A percentile compares a stretch with the other conserved stretches of the same genome.
These are phyloP conservation scores for Daucus carota DNA, from an alignment of 129 eudicot genomes.

Conservation along the genomic window DH1_v3.0 NC_030386.2:27369501-27370000, in stretches of 20 bases:
- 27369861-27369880: background rate
- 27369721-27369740: slow-evolving; percentile 3
- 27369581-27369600: no score
- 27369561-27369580: no score
- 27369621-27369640: no score
- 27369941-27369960: background rate
- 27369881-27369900: background rate
- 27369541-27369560: no score
- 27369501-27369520: slow-evolving; percentile 2
- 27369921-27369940: background rate
- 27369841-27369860: background rate
- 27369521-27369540: slow-evolving; percentile 14
- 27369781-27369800: background rate
- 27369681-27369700: background rate
- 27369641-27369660: background rate
- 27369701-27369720: background rate
- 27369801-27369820: background rate
- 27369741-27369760: slow-evolving; percentile 4
- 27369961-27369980: background rate
- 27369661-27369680: background rate
- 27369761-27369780: background rate
- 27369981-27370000: background rate
- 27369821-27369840: background rate
- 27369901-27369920: background rate
- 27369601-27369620: no score